Evolutionary conservation across 352 stramenopile species (phyloP).

Genomic region (Phytopythium oedochilum): DNA sequence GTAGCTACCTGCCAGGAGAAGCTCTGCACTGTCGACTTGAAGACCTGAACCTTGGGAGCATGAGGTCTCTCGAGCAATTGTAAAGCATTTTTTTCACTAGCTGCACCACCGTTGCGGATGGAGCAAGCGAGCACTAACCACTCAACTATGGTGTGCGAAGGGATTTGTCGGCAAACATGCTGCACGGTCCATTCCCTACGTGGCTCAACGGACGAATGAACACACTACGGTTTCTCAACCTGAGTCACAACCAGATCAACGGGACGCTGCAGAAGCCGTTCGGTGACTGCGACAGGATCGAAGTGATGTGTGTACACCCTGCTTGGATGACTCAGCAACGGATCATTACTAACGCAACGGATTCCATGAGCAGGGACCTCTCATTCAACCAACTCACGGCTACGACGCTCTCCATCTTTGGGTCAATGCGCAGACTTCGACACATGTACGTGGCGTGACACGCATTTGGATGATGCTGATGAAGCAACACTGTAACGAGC

Average conservation of each 20-base stretch:
- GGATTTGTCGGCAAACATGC: conserved; percentile 47
- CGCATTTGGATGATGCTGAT: no score
- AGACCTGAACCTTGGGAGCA: conserved; percentile 51
- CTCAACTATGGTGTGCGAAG: conserved; percentile 10
- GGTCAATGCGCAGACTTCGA: conserved; percentile 28
- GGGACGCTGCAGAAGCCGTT: conserved; percentile 45
- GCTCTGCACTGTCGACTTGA: conserved; percentile 41
- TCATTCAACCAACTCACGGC: conserved; percentile 31
- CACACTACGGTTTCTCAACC: conserved; percentile 53
- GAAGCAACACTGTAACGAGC: not conserved
- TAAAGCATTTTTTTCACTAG: conserved; percentile 23
- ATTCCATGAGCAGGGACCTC: conserved; percentile 21
- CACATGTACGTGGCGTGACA: conserved; percentile 22
- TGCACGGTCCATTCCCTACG: conserved; percentile 43
- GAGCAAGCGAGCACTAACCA: no score
- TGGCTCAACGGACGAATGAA: conserved; percentile 62
- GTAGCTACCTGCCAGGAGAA: conserved; percentile 51
- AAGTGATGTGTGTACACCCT: conserved; percentile 52
- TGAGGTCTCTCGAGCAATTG: conserved; percentile 73
- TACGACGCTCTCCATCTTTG: conserved; percentile 25
- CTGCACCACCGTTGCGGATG: no score
- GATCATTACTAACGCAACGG: no score
- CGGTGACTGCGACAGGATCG: conserved; percentile 48
- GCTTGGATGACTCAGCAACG: no score
- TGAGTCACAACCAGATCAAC: conserved; percentile 37